Evolutionary conservation across 2,329 filamentous ascomycete genomes (phyloP), one percentile per base, ranked within the genome.

Genomic region (Trichoderma brevicompactum): DNA sequence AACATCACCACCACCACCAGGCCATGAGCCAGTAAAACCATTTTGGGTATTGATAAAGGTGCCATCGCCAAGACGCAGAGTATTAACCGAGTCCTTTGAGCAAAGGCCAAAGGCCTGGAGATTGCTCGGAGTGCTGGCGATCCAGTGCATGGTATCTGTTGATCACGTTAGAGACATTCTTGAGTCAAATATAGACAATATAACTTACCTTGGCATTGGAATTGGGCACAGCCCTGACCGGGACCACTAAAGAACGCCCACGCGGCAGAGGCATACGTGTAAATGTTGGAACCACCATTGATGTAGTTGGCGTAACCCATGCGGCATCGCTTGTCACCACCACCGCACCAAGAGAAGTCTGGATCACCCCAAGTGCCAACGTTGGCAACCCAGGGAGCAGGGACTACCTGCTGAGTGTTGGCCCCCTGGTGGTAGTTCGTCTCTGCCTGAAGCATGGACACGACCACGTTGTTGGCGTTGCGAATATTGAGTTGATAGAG

Each of bases 401-500:
- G 79, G 1, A 73, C 68, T 1, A 73, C 68, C 65, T 77, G 74
- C n/a, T 70, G 69, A 12, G 73, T 72, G 69, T 81, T 74, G 67
- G 78, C 61, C 49, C 72, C 72, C 46, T 74, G 72, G 9, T 74
- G 68, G 56, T 75, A 74, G 69, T 84, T 84, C 9, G 84, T 85
- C 74, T 87, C 85, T 52, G 79, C 79, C 74, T 87, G 83, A 65
- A 84, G 78, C 72, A 85, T 69, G 13, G 79, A 79, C 13, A 83
- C 76, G 62, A 83, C 77, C 8, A 87, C 79, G 66, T 85, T 84
- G 62, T 76, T 71, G 1, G 84, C 83, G 41, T 76, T 74, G 54
- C 79, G 76, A 59, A 87, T 73, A 67, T 85, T 83, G 68, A 86
- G 81, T 74, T 87, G 83, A 75, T 87, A 88, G 54, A 87, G 74